Evolutionary conservation across 805 yeast genomes (phyloP).

Genomic region (Lipomyces starkeyi): DNA sequence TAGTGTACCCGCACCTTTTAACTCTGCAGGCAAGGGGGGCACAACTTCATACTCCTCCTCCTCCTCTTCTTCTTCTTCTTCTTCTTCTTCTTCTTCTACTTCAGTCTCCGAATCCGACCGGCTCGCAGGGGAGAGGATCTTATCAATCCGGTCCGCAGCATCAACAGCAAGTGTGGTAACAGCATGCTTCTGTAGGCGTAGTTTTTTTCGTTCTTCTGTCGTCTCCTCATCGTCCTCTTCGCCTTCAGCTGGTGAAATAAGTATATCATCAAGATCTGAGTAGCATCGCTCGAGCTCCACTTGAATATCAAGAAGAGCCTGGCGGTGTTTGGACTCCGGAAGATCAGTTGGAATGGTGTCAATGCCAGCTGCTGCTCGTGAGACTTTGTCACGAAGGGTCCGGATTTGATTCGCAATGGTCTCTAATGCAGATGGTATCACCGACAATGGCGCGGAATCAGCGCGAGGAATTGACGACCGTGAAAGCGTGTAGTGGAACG

Average conservation of each 20-base stretch:
- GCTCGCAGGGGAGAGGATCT: constrained; percentile 32
- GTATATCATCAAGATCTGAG: constrained; percentile 40
- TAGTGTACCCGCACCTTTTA: not conserved
- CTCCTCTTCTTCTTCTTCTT: constrained; percentile 1
- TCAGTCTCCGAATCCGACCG: constrained; percentile 24
- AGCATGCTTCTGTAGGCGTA: constrained; percentile 37
- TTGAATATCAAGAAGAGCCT: constrained; percentile 30
- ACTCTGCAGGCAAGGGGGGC: not conserved
- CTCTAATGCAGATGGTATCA: constrained; percentile 2
- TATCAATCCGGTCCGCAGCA: constrained; percentile 40
- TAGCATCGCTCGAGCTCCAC: constrained; percentile 38
- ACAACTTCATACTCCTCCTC: constrained; percentile 26
- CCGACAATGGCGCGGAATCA: not conserved
- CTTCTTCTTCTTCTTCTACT: too few species aligned
- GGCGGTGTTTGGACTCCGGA: constrained; percentile 8
- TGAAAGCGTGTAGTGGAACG: constrained; percentile 33
- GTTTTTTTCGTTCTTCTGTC: constrained; percentile 23
- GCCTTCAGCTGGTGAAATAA: constrained; percentile 21
- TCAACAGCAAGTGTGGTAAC: constrained; percentile 42
- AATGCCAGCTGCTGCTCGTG: constrained; percentile 15
- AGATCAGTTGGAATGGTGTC: constrained; percentile 12
- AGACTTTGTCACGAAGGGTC: constrained; percentile 9
- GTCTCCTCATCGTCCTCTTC: constrained; percentile 29
- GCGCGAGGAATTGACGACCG: constrained; percentile 5
- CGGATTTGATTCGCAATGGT: constrained; percentile 10